Conservation (phyloP, 2,329 filamentous ascomycete species). For the Pseudomassariella vexata region DNA sequence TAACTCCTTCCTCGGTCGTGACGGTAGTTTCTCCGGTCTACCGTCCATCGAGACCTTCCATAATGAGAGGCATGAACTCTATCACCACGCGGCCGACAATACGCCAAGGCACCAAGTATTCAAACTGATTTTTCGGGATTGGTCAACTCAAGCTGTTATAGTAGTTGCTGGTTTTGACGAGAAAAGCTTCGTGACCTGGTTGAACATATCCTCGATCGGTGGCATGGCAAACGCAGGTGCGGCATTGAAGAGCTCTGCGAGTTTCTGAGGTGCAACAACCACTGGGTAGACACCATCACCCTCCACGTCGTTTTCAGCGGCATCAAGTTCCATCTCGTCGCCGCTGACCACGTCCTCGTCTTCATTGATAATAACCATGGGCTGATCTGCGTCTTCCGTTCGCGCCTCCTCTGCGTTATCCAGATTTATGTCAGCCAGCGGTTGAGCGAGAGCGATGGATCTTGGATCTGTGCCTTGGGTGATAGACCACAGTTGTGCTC, state of each 20-base stretch:
- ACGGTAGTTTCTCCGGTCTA: too few relatives aligned
- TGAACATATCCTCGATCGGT: slow-evolving; percentile 70
- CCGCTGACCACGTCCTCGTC: slow-evolving; percentile 34
- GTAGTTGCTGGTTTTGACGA: slow-evolving; percentile 44
- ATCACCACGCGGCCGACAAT: too few relatives aligned
- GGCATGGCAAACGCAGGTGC: slow-evolving; percentile 64
- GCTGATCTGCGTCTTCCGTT: slow-evolving; percentile 17
- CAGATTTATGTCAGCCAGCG: slow-evolving; percentile 48
- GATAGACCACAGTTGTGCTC: slow-evolving; percentile 63
- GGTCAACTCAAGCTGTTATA: slow-evolving; percentile 6
- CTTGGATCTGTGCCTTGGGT: slow-evolving; percentile 53
- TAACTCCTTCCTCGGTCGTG: too few relatives aligned
- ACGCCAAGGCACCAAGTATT: too few relatives aligned
- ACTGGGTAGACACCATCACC: slow-evolving; percentile 49
- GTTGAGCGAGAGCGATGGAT: slow-evolving; percentile 45
- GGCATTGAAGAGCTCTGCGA: slow-evolving; percentile 65
- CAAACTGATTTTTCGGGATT: too few relatives aligned
- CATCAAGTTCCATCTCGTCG: slow-evolving; percentile 40
- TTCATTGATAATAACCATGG: slow-evolving; percentile 28
- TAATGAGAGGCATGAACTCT: too few relatives aligned
- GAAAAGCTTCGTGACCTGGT: slow-evolving; percentile 62
- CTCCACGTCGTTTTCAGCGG: slow-evolving; percentile 39
- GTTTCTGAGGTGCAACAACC: slow-evolving; percentile 61
- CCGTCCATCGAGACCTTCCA: too few relatives aligned
- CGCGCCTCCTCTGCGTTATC: slow-evolving; percentile 25